phyloP scores from a whole-genome alignment of 495 filamentous ascomycete species.

The Trichoderma parareesei region DNA sequence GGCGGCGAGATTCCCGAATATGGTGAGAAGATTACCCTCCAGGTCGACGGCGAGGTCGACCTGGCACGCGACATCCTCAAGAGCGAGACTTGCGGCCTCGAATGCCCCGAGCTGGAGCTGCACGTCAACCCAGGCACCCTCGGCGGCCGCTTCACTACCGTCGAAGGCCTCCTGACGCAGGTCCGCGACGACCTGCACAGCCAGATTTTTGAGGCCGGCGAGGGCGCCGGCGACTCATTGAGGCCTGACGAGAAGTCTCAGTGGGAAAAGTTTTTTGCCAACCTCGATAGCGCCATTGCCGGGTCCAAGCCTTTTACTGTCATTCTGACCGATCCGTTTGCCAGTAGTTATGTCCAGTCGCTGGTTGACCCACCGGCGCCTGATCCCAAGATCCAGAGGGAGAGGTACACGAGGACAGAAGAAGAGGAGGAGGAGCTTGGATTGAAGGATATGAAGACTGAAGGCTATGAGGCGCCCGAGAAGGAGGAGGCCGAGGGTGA shows the following conservation, averaged over 20 bases:
- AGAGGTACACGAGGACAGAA: slow-evolving; percentile 79
- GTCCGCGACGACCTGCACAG: slow-evolving; percentile 78
- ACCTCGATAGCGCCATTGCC: slow-evolving; percentile 66
- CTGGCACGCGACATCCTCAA: slow-evolving; percentile 91
- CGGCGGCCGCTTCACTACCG: slow-evolving; percentile 93
- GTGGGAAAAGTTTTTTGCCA: slow-evolving; percentile 75
- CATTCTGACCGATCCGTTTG: slow-evolving; percentile 78
- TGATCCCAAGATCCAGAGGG: slow-evolving; percentile 71
- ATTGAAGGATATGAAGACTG: slow-evolving; percentile 83
- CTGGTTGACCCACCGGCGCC: slow-evolving; percentile 57
- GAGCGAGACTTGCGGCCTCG: slow-evolving; percentile 80
- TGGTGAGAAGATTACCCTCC: slow-evolving; percentile 73
- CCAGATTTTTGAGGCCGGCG: slow-evolving; percentile 68
- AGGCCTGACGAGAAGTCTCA: slow-evolving; percentile 48
- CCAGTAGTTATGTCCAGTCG: slow-evolving; percentile 89
- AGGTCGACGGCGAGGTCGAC: slow-evolving; percentile 65
- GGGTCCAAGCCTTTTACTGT: slow-evolving; percentile 81
- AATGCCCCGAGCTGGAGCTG: slow-evolving; percentile 77
- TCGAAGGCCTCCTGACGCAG: slow-evolving; percentile 91
- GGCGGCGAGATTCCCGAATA: slow-evolving; percentile 85
- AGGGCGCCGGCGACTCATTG: slow-evolving; percentile 62
- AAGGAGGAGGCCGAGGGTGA: slow-evolving; percentile 14
- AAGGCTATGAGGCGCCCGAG: slow-evolving; percentile 62
- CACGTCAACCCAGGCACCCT: slow-evolving; percentile 83
- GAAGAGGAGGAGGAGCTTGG: slow-evolving; percentile 92